Evolutionary conservation across 257 asterid genomes (phyloP).

Genomic region (Vinca minor): DNA sequence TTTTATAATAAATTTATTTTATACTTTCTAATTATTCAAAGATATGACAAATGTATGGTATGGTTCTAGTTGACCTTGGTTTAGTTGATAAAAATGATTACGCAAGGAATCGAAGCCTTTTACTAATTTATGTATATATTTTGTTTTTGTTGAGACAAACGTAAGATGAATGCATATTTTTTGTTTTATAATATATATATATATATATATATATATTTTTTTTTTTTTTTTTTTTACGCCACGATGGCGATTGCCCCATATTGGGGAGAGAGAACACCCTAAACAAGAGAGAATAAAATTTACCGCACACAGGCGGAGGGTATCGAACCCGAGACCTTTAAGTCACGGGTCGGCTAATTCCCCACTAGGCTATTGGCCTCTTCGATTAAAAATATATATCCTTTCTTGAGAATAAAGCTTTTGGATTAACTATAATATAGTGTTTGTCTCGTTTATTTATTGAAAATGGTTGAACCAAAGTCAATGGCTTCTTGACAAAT

Average conservation of each 20-base stretch:
- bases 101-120: constrained; percentile 16
- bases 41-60: constrained; percentile 18
- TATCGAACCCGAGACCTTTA: too few relatives aligned
- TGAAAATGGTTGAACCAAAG: constrained; percentile 8
- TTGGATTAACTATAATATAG: constrained; percentile 9
- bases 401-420: constrained; percentile 10
- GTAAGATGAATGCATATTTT: neutral
- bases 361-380: too few relatives aligned
- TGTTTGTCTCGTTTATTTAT: constrained; percentile 5
- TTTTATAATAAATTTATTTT: neutral
- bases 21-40: constrained; percentile 2
- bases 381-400: neutral
- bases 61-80: constrained; percentile 48
- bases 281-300: too few relatives aligned
- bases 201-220: too few relatives aligned
- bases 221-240: too few relatives aligned
- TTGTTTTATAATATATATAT: neutral
- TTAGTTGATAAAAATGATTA: constrained; percentile 3
- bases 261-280: too few relatives aligned
- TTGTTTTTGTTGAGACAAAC: constrained; percentile 4
- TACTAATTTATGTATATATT: neutral
- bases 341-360: too few relatives aligned
- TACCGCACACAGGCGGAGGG: too few relatives aligned
- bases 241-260: too few relatives aligned
- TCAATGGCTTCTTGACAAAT: constrained; percentile 8